Conservation (phyloP, 129 eudicot species). For the Cynara cardunculus region DNA sequence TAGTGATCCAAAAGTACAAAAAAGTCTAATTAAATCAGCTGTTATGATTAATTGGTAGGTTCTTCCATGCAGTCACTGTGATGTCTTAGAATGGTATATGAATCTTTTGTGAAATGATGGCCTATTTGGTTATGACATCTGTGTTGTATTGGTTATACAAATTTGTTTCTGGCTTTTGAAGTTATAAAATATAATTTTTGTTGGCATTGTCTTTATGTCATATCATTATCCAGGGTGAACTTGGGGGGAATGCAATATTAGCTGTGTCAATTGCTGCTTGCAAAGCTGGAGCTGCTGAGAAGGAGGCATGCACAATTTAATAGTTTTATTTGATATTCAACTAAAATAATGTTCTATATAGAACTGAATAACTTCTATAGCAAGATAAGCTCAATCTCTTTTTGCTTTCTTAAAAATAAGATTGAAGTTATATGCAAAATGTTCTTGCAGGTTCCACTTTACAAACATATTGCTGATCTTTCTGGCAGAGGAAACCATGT, state of each 20-base stretch:
- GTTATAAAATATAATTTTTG: not conserved
- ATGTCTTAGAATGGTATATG: not conserved
- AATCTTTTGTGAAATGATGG: not conserved
- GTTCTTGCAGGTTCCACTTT: conserved; percentile 68
- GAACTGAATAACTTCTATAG: not conserved
- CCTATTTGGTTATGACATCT: not conserved
- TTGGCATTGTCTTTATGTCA: not conserved
- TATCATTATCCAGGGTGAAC: conserved; percentile 63
- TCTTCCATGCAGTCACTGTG: not conserved
- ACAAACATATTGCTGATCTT: conserved; percentile 89
- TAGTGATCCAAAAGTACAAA: not conserved
- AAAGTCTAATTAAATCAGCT: not conserved
- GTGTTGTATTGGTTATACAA: not conserved
- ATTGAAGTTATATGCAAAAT: not conserved
- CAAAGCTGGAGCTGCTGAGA: conserved; percentile 97
- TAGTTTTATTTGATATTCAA: not conserved
- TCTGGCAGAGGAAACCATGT: conserved; percentile 60
- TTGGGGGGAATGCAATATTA: conserved; percentile 93
- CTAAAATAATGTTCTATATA: not conserved
- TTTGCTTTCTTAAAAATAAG: not conserved
- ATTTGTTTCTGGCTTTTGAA: not conserved
- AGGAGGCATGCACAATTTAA: conserved; percentile 50
- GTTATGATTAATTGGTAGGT: not conserved
- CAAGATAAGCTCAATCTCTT: not conserved
- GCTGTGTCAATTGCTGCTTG: conserved; percentile 98